phyloP scores from a whole-genome alignment of 352 stramenopile species.

The Phytophthora palmivora region DNA sequence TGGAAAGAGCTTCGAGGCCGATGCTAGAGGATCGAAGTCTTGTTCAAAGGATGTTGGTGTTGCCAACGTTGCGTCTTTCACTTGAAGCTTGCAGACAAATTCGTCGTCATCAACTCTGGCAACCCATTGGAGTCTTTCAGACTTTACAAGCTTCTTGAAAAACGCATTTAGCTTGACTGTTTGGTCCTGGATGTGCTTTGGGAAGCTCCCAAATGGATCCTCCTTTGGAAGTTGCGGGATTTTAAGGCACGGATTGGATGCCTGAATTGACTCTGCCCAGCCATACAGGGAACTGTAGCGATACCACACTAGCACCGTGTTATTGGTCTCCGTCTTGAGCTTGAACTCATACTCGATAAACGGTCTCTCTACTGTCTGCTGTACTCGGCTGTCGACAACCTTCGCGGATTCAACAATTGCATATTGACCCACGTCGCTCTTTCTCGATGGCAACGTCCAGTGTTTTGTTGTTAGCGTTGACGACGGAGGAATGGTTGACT shows the following conservation, averaged over 20 bases:
- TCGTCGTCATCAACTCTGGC: constrained; percentile 27
- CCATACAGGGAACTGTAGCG: constrained; percentile 15
- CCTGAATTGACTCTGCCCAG: constrained; percentile 14
- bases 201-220: constrained; percentile 65
- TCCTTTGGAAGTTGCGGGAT: constrained; percentile 65
- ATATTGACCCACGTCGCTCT: constrained; percentile 4
- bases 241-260: constrained; percentile 16
- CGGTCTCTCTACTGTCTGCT: constrained; percentile 3
- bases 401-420: constrained; percentile 15
- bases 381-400: constrained; percentile 18
- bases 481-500: constrained; percentile 2
- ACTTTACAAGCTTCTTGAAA: constrained; percentile 53
- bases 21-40: constrained; percentile 1
- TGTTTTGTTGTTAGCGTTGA: constrained; percentile 16
- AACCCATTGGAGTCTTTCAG: constrained; percentile 58
- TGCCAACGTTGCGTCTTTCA: not conserved
- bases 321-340: constrained; percentile 18
- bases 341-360: constrained; percentile 24
- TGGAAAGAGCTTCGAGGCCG: constrained; percentile 12
- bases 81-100: constrained; percentile 20
- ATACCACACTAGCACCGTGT: constrained; percentile 21
- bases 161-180: constrained; percentile 58
- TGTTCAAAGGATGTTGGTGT: not conserved
- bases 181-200: constrained; percentile 59
- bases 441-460: constrained; percentile 9